Base-by-base conservation (phyloP, 1,284 basidiomycete species). In the Ganoderma multipileum region DNA sequence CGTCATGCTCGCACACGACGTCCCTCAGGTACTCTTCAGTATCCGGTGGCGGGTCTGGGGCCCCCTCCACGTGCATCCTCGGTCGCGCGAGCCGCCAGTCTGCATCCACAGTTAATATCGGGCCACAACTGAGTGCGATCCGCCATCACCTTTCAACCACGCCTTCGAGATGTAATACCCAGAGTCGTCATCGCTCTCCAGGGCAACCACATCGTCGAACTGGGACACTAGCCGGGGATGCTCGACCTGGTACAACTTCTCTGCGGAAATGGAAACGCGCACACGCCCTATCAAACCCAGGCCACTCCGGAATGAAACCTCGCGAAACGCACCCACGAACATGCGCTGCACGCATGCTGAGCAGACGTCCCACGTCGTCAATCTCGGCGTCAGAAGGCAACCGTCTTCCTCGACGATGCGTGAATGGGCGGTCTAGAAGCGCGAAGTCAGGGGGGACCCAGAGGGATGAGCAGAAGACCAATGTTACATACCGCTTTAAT, bases 81-180 rank as follows among this genome's bases (percentile, higher is more conserved):
- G 94, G 93, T 72, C 86, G 91, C 47, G 80, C 76, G 64, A 88
- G 79, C 76, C 83, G 83, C 94, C 94, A 95, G 75, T 93, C 94
- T 94, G 67, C 33, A 52, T 16, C 12, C 38, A 16, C 5, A 16
- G 58, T 64, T 65, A 55, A 36, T 68, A 20, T n/a, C 23, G 30
- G 44, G 26, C 47, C 20, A 55, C 16, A 26, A 38, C 11, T 16
- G 11, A 8, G 28, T 54, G 41, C 18, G 33, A 30, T 16, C 23
- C 18, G 38, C 3, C 4, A 28, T 60, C 39, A 91, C 93, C 93
- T 85, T 86, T 91, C 4, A 93, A 76, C 94, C 94, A 95, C 14
- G 80, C 76, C 75, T 90, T 93, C 1, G 94, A 94, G 74, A 95
- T 87, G 90, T 91, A 93, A 75, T 84, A 90, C 14, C 87, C 86